Base-by-base conservation (phyloP, 2,329 filamentous ascomycete genomes). In the Aspergillus sp. region DNA sequence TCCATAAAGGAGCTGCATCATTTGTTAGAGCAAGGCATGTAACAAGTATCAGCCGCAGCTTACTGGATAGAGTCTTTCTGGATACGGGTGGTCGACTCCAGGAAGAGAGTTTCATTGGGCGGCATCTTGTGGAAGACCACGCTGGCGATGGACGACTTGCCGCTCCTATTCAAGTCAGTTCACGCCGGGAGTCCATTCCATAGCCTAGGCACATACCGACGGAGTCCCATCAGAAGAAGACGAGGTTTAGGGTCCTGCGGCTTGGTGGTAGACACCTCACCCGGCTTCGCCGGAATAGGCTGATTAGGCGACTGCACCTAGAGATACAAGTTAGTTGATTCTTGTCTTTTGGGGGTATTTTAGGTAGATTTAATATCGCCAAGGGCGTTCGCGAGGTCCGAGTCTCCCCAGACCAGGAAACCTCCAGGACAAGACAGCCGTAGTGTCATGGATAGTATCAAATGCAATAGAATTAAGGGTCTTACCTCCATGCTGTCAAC, bases 121-220 rank as follows among this genome's bases (percentile, higher is more conserved):
- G 93, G 91, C 68, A 97, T 86, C 71, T 99, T 99, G 74, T 97
- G 92, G 67, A 99, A 97, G n/a, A 99, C 93, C 45, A 99, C 95
- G 67, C 91, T 97, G 21, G 92, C 94, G 69, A 99, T 97, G 5
- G 94, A 99, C 0, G 94, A 97, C 71, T 99, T 99, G 55, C 94
- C 94, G 68, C 92, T 97, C 77, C 94, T 99, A 61, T 21, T 59
- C 20, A 49, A 14, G 51, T 72, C 49, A 67, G 50, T 21, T 20
- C 17, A 13, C 13, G 7, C 29, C 5, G 20, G 36, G 29, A 41
- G 11, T 19, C 9, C 5, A 17, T 6, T 3, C 3, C 6, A 11
- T 19, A 29, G 1, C 3, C 29, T 14, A 40, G 21, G 50, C 50
- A 68, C 78, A 63, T 77, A 96, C 94, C 93, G 87, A 77, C 92